Evolutionary conservation across 768 basidiomycete species (phyloP).

Genomic region (Butyriboletus loyo): DNA sequence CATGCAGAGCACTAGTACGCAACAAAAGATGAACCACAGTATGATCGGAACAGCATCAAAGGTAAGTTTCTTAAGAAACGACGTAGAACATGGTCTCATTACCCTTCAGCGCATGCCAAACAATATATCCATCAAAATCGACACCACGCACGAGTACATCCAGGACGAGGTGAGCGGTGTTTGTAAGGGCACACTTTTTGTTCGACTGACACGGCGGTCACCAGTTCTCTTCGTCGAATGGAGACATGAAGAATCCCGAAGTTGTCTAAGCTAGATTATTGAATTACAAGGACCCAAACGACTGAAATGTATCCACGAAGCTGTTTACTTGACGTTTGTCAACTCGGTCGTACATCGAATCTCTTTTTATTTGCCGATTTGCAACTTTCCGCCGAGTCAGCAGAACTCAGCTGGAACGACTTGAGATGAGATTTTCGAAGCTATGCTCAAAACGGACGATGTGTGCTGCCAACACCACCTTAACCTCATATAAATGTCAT

Average conservation of each 20-base stretch:
- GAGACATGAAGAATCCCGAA: constrained; percentile 20
- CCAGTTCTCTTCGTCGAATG: constrained; percentile 21
- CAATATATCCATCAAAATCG: constrained; percentile 65
- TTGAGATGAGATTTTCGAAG: no score
- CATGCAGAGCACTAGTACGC: constrained; percentile 16
- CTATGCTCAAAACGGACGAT: no score
- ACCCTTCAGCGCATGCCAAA: constrained; percentile 32
- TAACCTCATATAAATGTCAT: no score
- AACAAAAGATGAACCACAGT: no score
- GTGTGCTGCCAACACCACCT: no score
- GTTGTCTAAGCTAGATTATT: constrained; percentile 12
- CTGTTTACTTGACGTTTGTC: no score
- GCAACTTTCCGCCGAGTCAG: no score
- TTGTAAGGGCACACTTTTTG: neutral
- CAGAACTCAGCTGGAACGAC: no score
- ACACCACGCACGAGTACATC: constrained; percentile 56
- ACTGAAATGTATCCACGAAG: constrained; percentile 4
- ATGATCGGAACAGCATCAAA: constrained; percentile 7
- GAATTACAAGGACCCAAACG: neutral
- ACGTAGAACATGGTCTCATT: neutral
- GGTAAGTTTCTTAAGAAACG: neutral
- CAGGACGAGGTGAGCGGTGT: constrained; percentile 37
- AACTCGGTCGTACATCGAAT: no score
- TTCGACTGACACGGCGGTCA: neutral
- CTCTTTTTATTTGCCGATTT: no score